These are phyloP conservation scores for Petunia secreta DNA, from an alignment of 257 asterid species.

Conservation along the genomic window DNA sequence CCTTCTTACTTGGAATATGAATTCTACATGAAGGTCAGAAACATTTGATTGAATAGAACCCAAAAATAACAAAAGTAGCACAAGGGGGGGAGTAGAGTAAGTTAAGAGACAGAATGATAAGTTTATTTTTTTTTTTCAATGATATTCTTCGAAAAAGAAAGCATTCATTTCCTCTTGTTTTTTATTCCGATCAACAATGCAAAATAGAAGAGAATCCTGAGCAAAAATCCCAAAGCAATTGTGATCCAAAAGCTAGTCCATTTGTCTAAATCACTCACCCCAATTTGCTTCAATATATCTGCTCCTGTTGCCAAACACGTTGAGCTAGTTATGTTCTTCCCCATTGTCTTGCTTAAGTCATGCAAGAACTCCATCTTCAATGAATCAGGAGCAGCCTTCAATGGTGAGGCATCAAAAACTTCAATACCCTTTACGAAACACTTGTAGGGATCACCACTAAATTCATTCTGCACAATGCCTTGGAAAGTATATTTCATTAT, in stretches of 20 bases:
- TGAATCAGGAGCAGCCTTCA: constrained; percentile 36
- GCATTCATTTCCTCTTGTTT: constrained; percentile 51
- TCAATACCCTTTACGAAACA: constrained; percentile 57
- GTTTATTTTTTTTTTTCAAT: too few species aligned
- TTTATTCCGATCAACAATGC: constrained; percentile 60
- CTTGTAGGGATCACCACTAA: constrained; percentile 41
- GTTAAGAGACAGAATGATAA: too few species aligned
- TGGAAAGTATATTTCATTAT: constrained; percentile 62
- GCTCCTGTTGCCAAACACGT: constrained; percentile 55
- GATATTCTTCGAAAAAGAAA: too few species aligned
- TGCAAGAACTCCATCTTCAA: constrained; percentile 44
- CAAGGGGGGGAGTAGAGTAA: too few species aligned
- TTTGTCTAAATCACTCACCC: constrained; percentile 53
- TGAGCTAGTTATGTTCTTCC: constrained; percentile 51
- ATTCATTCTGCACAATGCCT: constrained; percentile 67
- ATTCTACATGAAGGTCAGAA: too few species aligned
- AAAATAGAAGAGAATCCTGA: constrained; percentile 57
- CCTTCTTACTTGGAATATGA: too few species aligned
- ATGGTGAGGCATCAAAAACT: constrained; percentile 57
- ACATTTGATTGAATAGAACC: too few species aligned
- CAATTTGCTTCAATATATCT: constrained; percentile 51
- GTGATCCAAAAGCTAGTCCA: constrained; percentile 73
- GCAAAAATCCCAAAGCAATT: constrained; percentile 61
- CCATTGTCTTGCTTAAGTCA: constrained; percentile 54
- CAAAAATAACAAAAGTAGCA: too few species aligned